Conservation (phyloP, 2,329 filamentous ascomycete genomes). For the Hypoxylon sp. region DNA sequence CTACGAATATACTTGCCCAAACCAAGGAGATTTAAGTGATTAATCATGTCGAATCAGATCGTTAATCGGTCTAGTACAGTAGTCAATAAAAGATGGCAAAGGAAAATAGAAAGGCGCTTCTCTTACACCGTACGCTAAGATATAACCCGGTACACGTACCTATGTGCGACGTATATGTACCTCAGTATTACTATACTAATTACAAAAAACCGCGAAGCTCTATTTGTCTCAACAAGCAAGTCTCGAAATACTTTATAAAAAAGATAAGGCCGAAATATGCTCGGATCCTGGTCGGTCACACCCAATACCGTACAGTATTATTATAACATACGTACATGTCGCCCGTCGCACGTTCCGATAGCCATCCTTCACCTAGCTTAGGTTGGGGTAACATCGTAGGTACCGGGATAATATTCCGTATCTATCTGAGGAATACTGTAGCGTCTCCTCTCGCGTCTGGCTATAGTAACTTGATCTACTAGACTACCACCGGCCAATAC, state of each 20-base stretch:
- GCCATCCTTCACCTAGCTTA: slow-evolving; percentile 13
- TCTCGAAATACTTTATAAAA: slow-evolving; percentile 13
- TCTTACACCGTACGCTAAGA: neutral
- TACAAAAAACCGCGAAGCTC: slow-evolving; percentile 8
- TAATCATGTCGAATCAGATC: slow-evolving; percentile 18
- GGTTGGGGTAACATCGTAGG: slow-evolving; percentile 39
- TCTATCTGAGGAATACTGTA: slow-evolving; percentile 34
- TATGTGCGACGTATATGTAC: slow-evolving; percentile 5
- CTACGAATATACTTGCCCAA: slow-evolving; percentile 21
- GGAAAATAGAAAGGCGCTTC: slow-evolving; percentile 12
- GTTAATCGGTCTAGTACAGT: neutral
- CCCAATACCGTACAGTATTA: slow-evolving; percentile 21
- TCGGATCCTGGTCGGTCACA: slow-evolving; percentile 26
- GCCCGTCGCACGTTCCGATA: slow-evolving; percentile 25
- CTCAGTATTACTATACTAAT: slow-evolving; percentile 35
- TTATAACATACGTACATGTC: slow-evolving; percentile 22
- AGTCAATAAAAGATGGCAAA: neutral
- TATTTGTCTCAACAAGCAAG: slow-evolving; percentile 13
- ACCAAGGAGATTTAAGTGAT: slow-evolving; percentile 30
- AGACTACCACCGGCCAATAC: slow-evolving; percentile 21
- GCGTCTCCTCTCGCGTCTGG: slow-evolving; percentile 16
- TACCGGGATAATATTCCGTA: slow-evolving; percentile 36
- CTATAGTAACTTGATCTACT: slow-evolving; percentile 36
- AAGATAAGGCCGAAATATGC: slow-evolving; percentile 37
- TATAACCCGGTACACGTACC: neutral